These are phyloP conservation scores for Aureoboletus auriporus DNA, from an alignment of 768 basidiomycete species.

Conservation along the genomic window DNA sequence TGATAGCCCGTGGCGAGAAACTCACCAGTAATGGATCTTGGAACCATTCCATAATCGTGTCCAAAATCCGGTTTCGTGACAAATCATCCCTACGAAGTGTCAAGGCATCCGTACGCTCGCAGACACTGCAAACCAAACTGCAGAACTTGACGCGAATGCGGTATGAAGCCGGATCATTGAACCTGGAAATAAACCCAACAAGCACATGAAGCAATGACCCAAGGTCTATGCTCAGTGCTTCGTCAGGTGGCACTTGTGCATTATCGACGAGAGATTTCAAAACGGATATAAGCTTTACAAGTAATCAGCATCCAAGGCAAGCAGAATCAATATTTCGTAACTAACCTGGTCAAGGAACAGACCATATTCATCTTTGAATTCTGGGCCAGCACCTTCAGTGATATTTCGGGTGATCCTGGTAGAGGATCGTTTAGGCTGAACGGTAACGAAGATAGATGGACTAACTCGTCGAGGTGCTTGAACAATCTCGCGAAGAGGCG, in stretches of 20 bases:
- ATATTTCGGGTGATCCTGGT: conserved; percentile 50
- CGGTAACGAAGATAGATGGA: conserved; percentile 1
- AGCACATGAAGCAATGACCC: conserved; percentile 55
- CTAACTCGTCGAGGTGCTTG: conserved; percentile 71
- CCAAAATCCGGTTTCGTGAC: conserved; percentile 67
- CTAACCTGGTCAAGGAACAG: conserved; percentile 74
- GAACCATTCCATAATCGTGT: conserved; percentile 80
- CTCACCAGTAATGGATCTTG: conserved; percentile 49
- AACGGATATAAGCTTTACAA: conserved; percentile 62
- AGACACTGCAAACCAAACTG: conserved; percentile 62
- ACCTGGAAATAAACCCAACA: conserved; percentile 62
- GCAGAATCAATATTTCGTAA: neutral
- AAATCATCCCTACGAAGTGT: conserved; percentile 63
- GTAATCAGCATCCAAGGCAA: conserved; percentile 9
- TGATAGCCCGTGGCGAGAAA: conserved; percentile 1
- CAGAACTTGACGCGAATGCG: conserved; percentile 78
- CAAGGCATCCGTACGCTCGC: conserved; percentile 57
- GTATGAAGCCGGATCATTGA: conserved; percentile 47
- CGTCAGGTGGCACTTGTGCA: conserved; percentile 51
- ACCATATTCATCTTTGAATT: conserved; percentile 34
- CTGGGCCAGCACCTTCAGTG: conserved; percentile 42
- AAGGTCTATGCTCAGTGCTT: conserved; percentile 61
- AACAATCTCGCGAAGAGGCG: conserved; percentile 64
- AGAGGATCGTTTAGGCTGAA: neutral
- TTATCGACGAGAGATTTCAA: conserved; percentile 79